Percentiles rank a stretch among this genome's conserved stretches.
Evolutionary conservation across 345 rosid genomes (phyloP).

Genomic region (Microthlaspi erraticum): DNA sequence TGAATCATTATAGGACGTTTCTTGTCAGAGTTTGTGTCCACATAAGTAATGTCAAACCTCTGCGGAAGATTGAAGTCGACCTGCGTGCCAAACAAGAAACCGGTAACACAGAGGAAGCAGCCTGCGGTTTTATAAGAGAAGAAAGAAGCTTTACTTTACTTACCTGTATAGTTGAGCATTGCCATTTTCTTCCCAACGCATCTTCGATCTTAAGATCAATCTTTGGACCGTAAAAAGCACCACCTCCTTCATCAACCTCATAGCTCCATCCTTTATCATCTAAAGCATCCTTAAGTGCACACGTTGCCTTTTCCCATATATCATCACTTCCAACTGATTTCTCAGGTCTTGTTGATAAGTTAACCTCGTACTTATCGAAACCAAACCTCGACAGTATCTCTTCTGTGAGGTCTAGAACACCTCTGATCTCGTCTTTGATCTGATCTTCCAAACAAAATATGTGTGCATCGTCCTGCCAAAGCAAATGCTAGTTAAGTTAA

Average conservation of each 20-base stretch:
- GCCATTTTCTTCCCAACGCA: constrained; percentile 98
- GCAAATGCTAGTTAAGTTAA: constrained; percentile 16
- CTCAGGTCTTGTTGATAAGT: constrained; percentile 95
- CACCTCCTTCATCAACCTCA: constrained; percentile 96
- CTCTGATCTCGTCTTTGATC: constrained; percentile 90
- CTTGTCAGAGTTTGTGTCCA: constrained; percentile 78
- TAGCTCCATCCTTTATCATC: constrained; percentile 92
- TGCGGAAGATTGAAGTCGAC: constrained; percentile 94
- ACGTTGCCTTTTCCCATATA: constrained; percentile 91
- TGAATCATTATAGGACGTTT: constrained; percentile 95
- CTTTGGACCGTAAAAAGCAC: constrained; percentile 99
- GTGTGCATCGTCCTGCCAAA: constrained; percentile 90
- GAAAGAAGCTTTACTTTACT: constrained; percentile 3
- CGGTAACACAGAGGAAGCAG: constrained; percentile 1
- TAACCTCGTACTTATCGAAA: constrained; percentile 79
- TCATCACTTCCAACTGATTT: constrained; percentile 87
- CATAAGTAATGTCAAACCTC: constrained; percentile 83
- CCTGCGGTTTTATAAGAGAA: background rate
- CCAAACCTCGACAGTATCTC: constrained; percentile 84
- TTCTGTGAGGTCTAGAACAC: constrained; percentile 92
- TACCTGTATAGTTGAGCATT: constrained; percentile 97
- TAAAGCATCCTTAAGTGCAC: constrained; percentile 82
- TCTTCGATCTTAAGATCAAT: constrained; percentile 95
- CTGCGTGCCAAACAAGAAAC: constrained; percentile 49
- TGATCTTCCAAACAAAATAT: constrained; percentile 96